Conservation (phyloP, 257 asterid species). For the Solanum appendiculatum region DNA sequence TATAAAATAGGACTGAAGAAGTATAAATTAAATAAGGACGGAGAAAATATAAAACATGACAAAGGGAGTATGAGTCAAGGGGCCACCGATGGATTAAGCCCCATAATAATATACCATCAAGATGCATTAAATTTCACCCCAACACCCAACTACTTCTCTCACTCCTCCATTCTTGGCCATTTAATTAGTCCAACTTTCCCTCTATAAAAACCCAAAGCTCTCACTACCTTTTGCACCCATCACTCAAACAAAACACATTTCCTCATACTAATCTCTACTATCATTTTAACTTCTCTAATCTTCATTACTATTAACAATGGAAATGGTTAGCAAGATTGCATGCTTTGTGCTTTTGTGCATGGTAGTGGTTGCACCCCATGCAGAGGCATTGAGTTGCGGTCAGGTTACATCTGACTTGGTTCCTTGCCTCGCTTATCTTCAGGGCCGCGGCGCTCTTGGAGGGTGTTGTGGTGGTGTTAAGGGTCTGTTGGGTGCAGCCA, state of each 20-base stretch:
- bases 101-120: background rate
- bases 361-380: slow-evolving; percentile 11
- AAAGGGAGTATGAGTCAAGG: too few relatives aligned
- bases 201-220: background rate
- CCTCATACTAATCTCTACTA: background rate
- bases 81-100: too few relatives aligned
- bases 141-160: background rate
- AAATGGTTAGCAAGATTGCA: background rate
- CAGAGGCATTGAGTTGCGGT: slow-evolving; percentile 2
- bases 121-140: background rate
- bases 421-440: background rate
- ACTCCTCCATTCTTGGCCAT: background rate
- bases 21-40: too few relatives aligned
- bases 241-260: background rate
- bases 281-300: background rate
- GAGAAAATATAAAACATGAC: too few relatives aligned
- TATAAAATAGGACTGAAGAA: too few relatives aligned
- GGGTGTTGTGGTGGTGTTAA: slow-evolving; percentile 5
- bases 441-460: background rate
- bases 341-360: background rate
- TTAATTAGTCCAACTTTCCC: background rate
- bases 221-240: background rate
- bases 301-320: background rate
- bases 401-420: background rate
- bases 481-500: background rate